Evolutionary conservation across 129 eudicot genomes (phyloP).

Genomic region (Artemisia annua): DNA sequence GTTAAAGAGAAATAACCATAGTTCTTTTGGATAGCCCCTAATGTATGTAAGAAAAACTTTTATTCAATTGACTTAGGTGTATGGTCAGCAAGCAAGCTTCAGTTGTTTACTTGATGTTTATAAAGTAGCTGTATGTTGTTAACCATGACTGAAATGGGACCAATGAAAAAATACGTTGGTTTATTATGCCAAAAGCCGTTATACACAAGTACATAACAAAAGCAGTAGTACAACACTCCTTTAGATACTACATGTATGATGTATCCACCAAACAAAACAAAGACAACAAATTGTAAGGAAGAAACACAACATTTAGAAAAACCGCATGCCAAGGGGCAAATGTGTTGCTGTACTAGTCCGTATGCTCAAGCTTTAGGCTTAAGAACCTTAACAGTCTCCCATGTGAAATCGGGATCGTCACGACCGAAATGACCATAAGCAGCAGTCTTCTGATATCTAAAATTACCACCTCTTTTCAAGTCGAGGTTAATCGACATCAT

Average conservation of each 20-base stretch:
- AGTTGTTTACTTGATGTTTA: too few species aligned
- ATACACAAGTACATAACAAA: too few species aligned
- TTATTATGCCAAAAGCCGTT: too few species aligned
- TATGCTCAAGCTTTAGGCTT: constrained; percentile 51
- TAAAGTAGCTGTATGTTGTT: too few species aligned
- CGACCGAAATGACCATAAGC: constrained; percentile 84
- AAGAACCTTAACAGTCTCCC: constrained; percentile 74
- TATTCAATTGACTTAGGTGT: too few species aligned
- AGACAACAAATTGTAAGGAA: background rate
- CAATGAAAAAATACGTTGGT: too few species aligned
- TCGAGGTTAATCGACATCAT: constrained; percentile 74
- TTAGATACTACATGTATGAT: constrained; percentile 12
- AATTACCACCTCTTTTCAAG: constrained; percentile 67
- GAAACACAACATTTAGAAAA: constrained; percentile 25
- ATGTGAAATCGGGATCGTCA: constrained; percentile 76
- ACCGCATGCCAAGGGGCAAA: constrained; percentile 9
- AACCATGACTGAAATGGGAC: too few species aligned
- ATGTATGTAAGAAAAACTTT: too few species aligned
- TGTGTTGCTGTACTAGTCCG: background rate
- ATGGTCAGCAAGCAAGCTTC: too few species aligned
- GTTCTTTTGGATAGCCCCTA: too few species aligned
- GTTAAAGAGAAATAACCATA: too few species aligned
- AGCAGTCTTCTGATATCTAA: constrained; percentile 77
- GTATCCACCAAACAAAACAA: constrained; percentile 18
- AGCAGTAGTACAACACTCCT: constrained; percentile 9